These are phyloP conservation scores for Phytopythium chamaehyphon DNA, from an alignment of 352 stramenopile genomes.

Conservation along the genomic window DNA sequence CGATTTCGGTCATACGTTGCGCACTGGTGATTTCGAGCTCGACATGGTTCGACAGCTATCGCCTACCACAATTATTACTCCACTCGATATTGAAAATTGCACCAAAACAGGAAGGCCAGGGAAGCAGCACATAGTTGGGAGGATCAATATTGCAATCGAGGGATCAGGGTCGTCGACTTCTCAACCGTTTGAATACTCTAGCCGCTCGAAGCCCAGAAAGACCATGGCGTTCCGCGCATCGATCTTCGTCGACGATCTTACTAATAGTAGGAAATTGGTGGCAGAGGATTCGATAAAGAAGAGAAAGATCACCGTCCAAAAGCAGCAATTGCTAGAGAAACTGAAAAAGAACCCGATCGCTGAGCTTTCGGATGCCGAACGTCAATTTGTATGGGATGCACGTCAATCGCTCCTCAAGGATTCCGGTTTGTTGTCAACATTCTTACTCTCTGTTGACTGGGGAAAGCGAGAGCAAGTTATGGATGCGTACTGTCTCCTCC, in stretches of 20 bases:
- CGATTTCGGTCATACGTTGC: conserved; percentile 73
- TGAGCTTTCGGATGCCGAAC: conserved; percentile 51
- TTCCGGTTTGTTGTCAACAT: conserved; percentile 75
- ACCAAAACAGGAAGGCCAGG: conserved; percentile 23
- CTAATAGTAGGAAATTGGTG: neutral
- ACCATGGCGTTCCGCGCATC: conserved; percentile 64
- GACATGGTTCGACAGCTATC: conserved; percentile 33
- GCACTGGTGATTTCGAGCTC: conserved; percentile 39
- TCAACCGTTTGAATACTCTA: conserved; percentile 62
- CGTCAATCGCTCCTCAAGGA: conserved; percentile 56
- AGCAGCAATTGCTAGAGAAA: conserved; percentile 40
- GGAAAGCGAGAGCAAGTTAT: conserved; percentile 67
- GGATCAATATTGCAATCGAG: conserved; percentile 42
- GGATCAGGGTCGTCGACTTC: conserved; percentile 24
- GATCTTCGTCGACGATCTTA: conserved; percentile 52
- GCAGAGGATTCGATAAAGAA: conserved; percentile 11
- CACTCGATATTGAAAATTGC: conserved; percentile 77
- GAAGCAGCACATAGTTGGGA: conserved; percentile 33
- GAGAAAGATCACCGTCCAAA: conserved; percentile 26
- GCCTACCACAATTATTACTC: conserved; percentile 30
- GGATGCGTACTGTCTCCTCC: conserved; percentile 74
- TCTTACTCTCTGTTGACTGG: conserved; percentile 87
- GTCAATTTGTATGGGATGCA: conserved; percentile 67
- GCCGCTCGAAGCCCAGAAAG: conserved; percentile 34
- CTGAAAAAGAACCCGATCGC: conserved; percentile 66